Base-by-base conservation (phyloP, 805 yeast species). In the Wickerhamomyces queroliae region DNA sequence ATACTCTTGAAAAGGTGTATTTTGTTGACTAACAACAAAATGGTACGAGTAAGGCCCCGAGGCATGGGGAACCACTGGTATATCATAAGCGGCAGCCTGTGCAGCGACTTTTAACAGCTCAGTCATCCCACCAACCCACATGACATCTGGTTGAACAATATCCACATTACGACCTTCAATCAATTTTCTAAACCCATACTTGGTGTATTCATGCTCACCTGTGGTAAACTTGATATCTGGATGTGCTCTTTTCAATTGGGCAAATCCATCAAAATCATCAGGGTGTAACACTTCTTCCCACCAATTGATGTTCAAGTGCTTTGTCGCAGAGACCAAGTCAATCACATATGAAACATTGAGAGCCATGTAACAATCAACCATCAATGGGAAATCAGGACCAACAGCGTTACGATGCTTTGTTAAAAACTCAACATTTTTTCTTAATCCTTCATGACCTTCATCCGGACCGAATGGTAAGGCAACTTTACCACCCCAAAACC, bases 281-380 rank as follows among this genome's bases (percentile, higher is more conserved):
- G 77, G 77, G 48, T 69, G 75, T 36, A 70, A 58, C 22, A 68
- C 70, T 50, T 71, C 76, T 50, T 71, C 77, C 56, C 67, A 70
- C 76, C 76, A 71, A 58, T 71, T 71, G 52, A 71, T 67, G 50
- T 70, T 63, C 50, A 71, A 56, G 46, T 70, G 70, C 39, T 60
- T 54, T 19, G 72, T 63, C 8, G 72, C 74, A 35, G 56, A 56
- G 28, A 65, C 70, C 28, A 71, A 57, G 32, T 71, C 71, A 47
- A 71, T 70, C 11, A 66, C 63, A 41, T 71, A 71, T n/a, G 70
- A 59, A 17, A 70, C 76, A 39, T 64, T 70, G 45, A 71, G 54
- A 2, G 74, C 62, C 77, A 71, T 71, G 62, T 70, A 71, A 53
- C 77, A 71, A 49, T 71, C 77, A 35, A 71, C 75, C 74, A 71